These are phyloP conservation scores for Fusarium algeriense DNA, from an alignment of 2,329 filamentous ascomycete species.

Conservation along the genomic window DNA sequence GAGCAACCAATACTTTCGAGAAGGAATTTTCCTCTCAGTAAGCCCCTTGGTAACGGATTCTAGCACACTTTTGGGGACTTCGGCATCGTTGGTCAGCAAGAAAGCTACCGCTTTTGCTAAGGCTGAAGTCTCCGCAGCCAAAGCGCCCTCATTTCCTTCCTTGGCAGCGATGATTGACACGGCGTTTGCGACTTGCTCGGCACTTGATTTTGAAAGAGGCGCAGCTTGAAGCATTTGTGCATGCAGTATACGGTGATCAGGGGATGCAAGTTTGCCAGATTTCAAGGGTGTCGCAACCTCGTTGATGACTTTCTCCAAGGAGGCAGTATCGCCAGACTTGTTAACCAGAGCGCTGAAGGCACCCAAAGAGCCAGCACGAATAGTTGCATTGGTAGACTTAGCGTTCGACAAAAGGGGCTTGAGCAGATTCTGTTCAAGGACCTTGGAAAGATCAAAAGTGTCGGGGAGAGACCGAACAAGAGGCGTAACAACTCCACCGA, in stretches of 20 bases:
- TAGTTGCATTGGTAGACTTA: slow-evolving; percentile 86
- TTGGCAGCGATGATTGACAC: slow-evolving; percentile 79
- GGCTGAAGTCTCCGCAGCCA: slow-evolving; percentile 79
- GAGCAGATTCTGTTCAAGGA: slow-evolving; percentile 77
- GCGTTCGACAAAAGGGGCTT: slow-evolving; percentile 91
- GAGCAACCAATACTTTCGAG: slow-evolving; percentile 84
- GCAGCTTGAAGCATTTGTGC: slow-evolving; percentile 81
- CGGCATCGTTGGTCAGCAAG: slow-evolving; percentile 70
- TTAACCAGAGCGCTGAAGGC: slow-evolving; percentile 79
- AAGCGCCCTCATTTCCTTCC: slow-evolving; percentile 88
- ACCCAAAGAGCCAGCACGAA: slow-evolving; percentile 80
- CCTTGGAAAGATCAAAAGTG: slow-evolving; percentile 80
- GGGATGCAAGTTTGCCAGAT: slow-evolving; percentile 82
- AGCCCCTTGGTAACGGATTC: slow-evolving; percentile 85
- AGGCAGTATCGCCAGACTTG: slow-evolving; percentile 67
- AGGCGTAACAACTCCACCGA: slow-evolving; percentile 81
- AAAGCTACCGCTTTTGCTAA: slow-evolving; percentile 74
- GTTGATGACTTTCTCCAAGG: slow-evolving; percentile 76
- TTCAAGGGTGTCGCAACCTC: slow-evolving; percentile 86
- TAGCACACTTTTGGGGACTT: slow-evolving; percentile 73
- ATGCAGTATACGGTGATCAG: slow-evolving; percentile 86
- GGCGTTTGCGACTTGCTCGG: slow-evolving; percentile 73
- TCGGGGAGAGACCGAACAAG: slow-evolving; percentile 77
- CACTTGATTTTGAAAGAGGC: slow-evolving; percentile 69
- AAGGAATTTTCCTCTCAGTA: slow-evolving; percentile 83